Base-by-base conservation (phyloP, 345 rosid genomes). In the Linum tenue region DNA sequence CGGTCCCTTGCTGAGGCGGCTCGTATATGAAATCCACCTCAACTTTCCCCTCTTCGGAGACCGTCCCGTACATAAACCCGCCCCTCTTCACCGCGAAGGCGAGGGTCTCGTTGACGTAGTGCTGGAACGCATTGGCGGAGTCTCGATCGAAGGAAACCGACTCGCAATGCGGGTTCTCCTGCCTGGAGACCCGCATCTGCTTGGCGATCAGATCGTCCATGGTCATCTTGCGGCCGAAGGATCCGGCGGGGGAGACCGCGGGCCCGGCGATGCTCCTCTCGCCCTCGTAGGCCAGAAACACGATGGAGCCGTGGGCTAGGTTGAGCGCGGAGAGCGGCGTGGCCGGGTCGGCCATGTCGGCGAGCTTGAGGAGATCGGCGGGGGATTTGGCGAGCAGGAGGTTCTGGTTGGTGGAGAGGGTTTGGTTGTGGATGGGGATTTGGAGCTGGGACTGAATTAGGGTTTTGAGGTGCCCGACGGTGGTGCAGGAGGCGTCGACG, bases 221-320 rank as follows among this genome's bases (percentile, higher is more conserved):
- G 4, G 99, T 94, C 99, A 94, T 94, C 86, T 94, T 94, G 57
- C 89, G 84, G 10, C 99, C 97, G 58, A 94, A 94, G 0, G 99
- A 88, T 0, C 97, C 95, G 1, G 97, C 87, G 0, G 99, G 99
- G 16, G 62, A 69, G 39, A 90, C 71, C 17, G 79, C 69, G 7
- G 95, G 86, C 43, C 89, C 95, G 15, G 86, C 82, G 17, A 90
- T 79, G 38, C 75, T 77, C 40, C 97, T 81, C 75, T 90, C 90
- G 22, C 92, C 95, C 7, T 94, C 89, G 72, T 94, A 94, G 11
- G 90, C 76, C 1, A 90, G 69, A 71, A 79, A 94, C 5, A 90
- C 38, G 40, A 90, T 79, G 67, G 99, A 90, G 60, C 97, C 97
- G 64, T 94, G 92, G 57, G 76, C 38, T 63, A 94, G 72, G 68